Conservation (phyloP, 306 rosid genomes). For the Rosa persica region DNA sequence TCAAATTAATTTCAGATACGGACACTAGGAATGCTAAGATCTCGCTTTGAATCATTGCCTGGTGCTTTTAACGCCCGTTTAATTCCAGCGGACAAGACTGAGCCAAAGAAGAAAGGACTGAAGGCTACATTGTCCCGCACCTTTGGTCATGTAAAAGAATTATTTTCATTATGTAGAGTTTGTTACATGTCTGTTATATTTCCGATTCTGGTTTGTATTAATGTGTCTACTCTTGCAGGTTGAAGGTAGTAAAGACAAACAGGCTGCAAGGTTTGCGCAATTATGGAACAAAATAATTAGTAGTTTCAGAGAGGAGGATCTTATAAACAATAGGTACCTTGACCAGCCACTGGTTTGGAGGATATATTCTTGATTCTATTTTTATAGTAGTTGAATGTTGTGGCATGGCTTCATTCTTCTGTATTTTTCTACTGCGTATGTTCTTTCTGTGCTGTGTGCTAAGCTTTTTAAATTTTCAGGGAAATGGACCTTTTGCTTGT, state of each 20-base stretch:
- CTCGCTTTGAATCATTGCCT: conserved; percentile 84
- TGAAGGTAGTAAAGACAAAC: conserved; percentile 75
- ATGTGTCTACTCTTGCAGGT: conserved; percentile 36
- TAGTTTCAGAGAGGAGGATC: conserved; percentile 97
- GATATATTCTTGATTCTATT: conserved; percentile 14
- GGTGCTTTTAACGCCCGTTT: conserved; percentile 83
- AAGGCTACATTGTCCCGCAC: conserved; percentile 79
- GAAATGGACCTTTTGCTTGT: conserved; percentile 96
- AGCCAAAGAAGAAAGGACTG: conserved; percentile 85
- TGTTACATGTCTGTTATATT: neutral
- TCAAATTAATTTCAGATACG: conserved; percentile 68
- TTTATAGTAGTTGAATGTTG: conserved; percentile 1
- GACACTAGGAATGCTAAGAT: conserved; percentile 95
- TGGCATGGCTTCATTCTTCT: neutral
- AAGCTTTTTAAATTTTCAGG: conserved; percentile 50
- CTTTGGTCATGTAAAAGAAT: conserved; percentile 43
- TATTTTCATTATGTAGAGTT: conserved; percentile 1
- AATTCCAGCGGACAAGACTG: conserved; percentile 73
- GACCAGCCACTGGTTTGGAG: neutral
- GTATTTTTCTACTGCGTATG: neutral
- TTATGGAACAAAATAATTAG: conserved; percentile 91
- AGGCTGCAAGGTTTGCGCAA: conserved; percentile 96
- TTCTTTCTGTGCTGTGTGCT: neutral
- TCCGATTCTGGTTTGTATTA: conserved; percentile 4
- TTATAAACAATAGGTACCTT: conserved; percentile 69